These are phyloP conservation scores for Capsicum rhomboideum DNA, from an alignment of 257 asterid genomes.

Conservation along the genomic window DNA sequence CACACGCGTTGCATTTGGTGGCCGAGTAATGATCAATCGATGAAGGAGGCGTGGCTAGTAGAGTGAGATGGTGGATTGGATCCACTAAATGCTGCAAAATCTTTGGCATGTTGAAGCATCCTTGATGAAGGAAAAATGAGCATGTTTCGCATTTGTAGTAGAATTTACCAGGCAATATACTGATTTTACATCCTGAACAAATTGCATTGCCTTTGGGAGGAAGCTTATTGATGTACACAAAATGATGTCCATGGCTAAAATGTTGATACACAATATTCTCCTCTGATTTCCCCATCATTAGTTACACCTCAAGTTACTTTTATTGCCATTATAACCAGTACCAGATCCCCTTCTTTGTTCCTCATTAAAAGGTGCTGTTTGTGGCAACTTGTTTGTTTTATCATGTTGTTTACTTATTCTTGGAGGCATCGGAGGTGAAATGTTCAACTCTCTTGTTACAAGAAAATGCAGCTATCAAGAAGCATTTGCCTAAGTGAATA, in stretches of 20 bases:
- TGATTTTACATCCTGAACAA: constrained; percentile 41
- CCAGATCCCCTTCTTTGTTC: neutral
- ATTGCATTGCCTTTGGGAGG: neutral
- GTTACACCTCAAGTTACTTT: neutral
- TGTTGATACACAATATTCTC: constrained; percentile 8
- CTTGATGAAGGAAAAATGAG: constrained; percentile 37
- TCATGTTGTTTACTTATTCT: neutral
- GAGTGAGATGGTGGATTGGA: constrained; percentile 31
- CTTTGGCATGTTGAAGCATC: constrained; percentile 44
- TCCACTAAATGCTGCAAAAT: constrained; percentile 32
- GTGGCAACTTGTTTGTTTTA: neutral
- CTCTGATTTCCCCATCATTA: constrained; percentile 18
- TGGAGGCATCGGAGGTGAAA: neutral
- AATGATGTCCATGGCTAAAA: constrained; percentile 43
- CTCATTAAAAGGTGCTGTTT: neutral
- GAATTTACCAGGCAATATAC: constrained; percentile 17
- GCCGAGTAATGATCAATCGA: neutral
- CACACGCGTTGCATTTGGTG: constrained; percentile 30
- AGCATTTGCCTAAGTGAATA: neutral
- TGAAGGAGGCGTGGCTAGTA: constrained; percentile 10
- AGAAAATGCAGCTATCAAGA: neutral
- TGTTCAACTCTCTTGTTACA: neutral
- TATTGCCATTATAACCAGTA: neutral
- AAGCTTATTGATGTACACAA: constrained; percentile 3
- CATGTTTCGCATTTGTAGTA: constrained; percentile 34